Conservation (phyloP, 148 eudicot genomes). For the Rhododendron molle region DNA sequence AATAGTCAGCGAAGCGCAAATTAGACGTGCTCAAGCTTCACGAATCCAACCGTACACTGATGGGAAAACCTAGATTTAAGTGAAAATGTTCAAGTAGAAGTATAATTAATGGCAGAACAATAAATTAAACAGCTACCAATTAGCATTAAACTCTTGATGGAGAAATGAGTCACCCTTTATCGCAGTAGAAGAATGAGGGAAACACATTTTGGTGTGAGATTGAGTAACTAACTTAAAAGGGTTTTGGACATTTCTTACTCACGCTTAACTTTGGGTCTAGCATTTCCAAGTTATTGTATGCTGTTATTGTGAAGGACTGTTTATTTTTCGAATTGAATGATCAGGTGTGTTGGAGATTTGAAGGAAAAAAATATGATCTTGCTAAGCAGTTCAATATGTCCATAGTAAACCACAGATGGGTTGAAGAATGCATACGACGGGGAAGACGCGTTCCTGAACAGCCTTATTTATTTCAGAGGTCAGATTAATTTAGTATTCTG, state of each 20-base stretch:
- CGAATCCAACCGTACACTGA: neutral
- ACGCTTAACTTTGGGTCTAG: neutral
- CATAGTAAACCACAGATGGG: constrained; percentile 80
- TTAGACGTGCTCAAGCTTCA: neutral
- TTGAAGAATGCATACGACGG: constrained; percentile 70
- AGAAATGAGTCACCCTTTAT: neutral
- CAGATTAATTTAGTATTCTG: neutral
- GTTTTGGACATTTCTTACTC: neutral
- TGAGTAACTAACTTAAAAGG: neutral
- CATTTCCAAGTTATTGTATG: neutral
- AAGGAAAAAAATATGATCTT: constrained; percentile 69
- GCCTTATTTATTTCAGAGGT: constrained; percentile 62
- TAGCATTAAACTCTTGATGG: neutral
- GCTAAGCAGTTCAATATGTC: constrained; percentile 53
- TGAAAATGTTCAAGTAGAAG: neutral
- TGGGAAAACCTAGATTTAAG: neutral
- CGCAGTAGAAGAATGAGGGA: neutral
- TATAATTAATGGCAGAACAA: neutral
- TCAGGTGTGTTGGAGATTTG: constrained; percentile 83
- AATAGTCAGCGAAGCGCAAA: neutral
- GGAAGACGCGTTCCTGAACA: constrained; percentile 62
- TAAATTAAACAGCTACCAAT: neutral
- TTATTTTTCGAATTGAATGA: neutral
- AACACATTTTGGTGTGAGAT: neutral
- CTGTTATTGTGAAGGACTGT: neutral